Conservation (phyloP, 2,329 filamentous ascomycete species). For the Monilinia vaccinii-corymbosi region DNA sequence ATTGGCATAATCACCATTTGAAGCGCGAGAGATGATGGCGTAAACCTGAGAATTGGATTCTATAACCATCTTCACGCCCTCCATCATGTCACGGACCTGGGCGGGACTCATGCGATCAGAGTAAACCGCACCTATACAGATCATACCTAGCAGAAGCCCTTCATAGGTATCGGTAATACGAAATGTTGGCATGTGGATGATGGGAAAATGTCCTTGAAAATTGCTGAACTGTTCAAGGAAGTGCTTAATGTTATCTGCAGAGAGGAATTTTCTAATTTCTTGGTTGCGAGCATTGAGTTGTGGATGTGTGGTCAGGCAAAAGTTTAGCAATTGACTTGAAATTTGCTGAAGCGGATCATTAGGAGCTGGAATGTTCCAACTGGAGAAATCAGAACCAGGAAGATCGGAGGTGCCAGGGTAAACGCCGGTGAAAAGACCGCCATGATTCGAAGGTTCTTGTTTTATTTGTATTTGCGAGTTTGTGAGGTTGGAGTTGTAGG, state of each 20-base stretch:
- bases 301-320: slow-evolving; percentile 48
- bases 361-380: slow-evolving; percentile 34
- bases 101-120: slow-evolving; percentile 51
- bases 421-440: slow-evolving; percentile 45
- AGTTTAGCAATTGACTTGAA: slow-evolving; percentile 47
- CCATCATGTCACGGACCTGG: slow-evolving; percentile 60
- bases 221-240: slow-evolving; percentile 64
- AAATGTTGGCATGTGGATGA: slow-evolving; percentile 65
- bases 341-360: slow-evolving; percentile 43
- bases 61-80: slow-evolving; percentile 49
- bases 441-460: slow-evolving; percentile 41
- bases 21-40: slow-evolving; percentile 35
- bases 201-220: slow-evolving; percentile 65
- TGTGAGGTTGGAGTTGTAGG: slow-evolving; percentile 47
- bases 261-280: slow-evolving; percentile 47
- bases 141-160: slow-evolving; percentile 59
- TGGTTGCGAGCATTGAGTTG: slow-evolving; percentile 45
- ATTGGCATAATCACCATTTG: slow-evolving; percentile 33
- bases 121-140: slow-evolving; percentile 67
- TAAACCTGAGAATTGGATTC: slow-evolving; percentile 46
- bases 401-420: slow-evolving; percentile 17
- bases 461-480: slow-evolving; percentile 62
- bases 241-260: slow-evolving; percentile 58
- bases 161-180: slow-evolving; percentile 56
- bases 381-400: slow-evolving; percentile 29